Evolutionary conservation across 2,329 filamentous ascomycete species (phyloP), one percentile per base, ranked within the genome.

Genomic region (Epichloe gansuensis): DNA sequence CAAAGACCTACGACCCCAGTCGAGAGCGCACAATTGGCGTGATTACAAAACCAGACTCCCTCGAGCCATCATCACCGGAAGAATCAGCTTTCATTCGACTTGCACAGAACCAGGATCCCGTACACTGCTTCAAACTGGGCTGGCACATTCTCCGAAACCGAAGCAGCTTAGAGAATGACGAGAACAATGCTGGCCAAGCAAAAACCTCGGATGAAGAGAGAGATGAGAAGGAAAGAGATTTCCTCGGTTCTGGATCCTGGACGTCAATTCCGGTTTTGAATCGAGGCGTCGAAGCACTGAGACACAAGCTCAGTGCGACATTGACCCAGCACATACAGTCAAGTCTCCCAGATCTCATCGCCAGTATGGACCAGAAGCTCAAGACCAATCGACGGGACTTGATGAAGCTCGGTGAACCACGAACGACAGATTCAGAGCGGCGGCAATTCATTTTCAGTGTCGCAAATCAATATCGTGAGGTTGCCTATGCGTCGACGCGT

Each of bases 41-140:
- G 51, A 72, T 82, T 51, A 82, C 78, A 0, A 80, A 80, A 59
- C 74, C 74, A 0, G 77, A 80, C 55, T 61, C 61, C 5, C 58
- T 74, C 2, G 57, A 57, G 4, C 53, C 61, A 1, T 69, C 66
- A 3, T 71, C 70, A 0, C 61, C 64, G 47, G 0, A 57, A 55
- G 5, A 58, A 66, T 40, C 58, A 59, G n/a, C 50, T 68, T 2
- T 47, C 45, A 31, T 47, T 31, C 5, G 17, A 4, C 45, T 47
- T 36, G 45, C 17, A 15, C 45, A 47, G n/a, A 47, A 23, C 9
- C 5, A 47, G 34, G n/a, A 47, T 23, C 31, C 35, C 12, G 9
- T 38, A 17, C 27, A 38, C n/a, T 31, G 34, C 58, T 67, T 35
- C 66, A 71, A 0, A 74, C 74, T 0, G 78, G 74, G 74, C 72